Percentiles rank a stretch among this genome's conserved stretches.
These are phyloP conservation scores for Mallotus nudiflorus DNA, from an alignment of 345 rosid genomes.

Conservation along the genomic window DNA sequence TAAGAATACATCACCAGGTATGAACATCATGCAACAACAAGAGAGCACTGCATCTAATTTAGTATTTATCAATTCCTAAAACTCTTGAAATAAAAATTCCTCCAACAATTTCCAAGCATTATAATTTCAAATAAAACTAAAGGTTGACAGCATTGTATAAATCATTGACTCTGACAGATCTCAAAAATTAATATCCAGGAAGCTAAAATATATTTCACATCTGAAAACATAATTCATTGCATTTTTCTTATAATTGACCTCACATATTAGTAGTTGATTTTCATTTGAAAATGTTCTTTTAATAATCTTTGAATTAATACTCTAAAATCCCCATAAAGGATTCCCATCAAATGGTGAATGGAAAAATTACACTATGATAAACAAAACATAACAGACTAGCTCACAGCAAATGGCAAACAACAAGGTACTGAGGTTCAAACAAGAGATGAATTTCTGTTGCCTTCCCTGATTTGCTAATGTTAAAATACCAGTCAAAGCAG, in stretches of 20 bases:
- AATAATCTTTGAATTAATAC: no score
- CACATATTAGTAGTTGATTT: not conserved
- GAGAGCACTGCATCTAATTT: not conserved
- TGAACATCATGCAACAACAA: not conserved
- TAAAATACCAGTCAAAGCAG: slow-evolving; percentile 1
- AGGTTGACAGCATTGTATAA: not conserved
- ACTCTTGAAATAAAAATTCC: not conserved
- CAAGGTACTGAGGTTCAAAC: no score
- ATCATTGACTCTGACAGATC: not conserved
- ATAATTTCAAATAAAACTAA: not conserved
- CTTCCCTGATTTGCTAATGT: not conserved
- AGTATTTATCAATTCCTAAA: not conserved
- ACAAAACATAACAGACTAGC: not conserved
- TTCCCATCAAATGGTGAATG: no score
- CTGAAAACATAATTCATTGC: not conserved
- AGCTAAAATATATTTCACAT: not conserved
- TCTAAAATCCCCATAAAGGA: no score
- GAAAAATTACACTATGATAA: no score
- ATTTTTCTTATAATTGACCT: not conserved
- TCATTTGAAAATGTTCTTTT: no score
- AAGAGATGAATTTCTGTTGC: no score
- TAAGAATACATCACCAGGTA: slow-evolving; percentile 7
- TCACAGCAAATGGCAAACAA: not conserved
- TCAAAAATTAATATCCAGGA: not conserved
- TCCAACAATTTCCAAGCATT: not conserved